Evolutionary conservation across 345 rosid species (phyloP), one percentile per base, ranked within the genome.

Genomic region (Noccaea caerulescens): DNA sequence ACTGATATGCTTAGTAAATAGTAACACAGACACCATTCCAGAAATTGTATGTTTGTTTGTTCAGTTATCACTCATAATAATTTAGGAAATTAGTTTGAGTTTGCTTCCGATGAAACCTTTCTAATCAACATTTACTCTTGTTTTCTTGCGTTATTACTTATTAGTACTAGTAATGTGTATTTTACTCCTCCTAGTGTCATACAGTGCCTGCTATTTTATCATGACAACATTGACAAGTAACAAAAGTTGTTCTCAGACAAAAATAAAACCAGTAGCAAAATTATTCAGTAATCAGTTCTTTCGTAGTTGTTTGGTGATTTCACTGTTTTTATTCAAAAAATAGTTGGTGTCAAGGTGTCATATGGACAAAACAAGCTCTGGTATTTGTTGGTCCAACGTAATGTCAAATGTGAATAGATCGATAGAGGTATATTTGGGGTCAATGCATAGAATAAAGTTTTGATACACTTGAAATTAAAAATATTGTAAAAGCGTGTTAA

Each of bases 381-480:
- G 53, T 36, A 60, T 38, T 50, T 47, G 71, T 55, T 56, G 77
- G 58, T 64, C 65, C 39, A 72, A 72, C 43, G 39, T 51, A 20
- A 20, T 20, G 23, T 20, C 23, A 20, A 41, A 51, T 34, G 72
- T 58, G 62, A 58, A 73, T 16, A 16, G 52, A 34, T 34, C 20
- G 9, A 45, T 12, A 9, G 44, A 44, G 7, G 39, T 13, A 60
- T 34, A n/a, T 33, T 0, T 60, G 53, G 64, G 73, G 78, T 61
- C 78, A 74, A 74, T 68, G 64, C 73, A 67, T 43, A 41, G 8
- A 58, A 51, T 58, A 59, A 67, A 68, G 27, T 68, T 60, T 43
- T 34, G 7, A 58, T 58, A 67, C 47, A 67, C 68, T 74, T 67
- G 55, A 53, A 68, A 75, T 68, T 44, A 20, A 23, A 75, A 44